Evolutionary conservation across 306 rosid genomes (phyloP), one percentile per base, ranked within the genome.

Genomic region (Prunus mira): DNA sequence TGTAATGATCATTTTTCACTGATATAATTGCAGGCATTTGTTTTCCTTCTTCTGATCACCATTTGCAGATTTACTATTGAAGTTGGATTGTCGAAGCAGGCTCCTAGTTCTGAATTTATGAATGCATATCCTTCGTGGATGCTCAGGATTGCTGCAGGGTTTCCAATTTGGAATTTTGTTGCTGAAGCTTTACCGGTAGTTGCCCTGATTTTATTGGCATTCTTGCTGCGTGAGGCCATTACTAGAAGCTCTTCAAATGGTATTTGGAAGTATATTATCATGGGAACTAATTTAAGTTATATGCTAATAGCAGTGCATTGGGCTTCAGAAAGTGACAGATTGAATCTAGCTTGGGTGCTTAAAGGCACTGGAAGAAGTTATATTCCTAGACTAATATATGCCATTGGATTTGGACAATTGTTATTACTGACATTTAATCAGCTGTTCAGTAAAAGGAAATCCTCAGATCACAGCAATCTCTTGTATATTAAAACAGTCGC

Each of bases 41-140:
- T 86, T 38, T 90, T 95, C 77, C 97, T 95, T 85, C 78, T 95
- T 82, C 84, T 95, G 84, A 76, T 93, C 85, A 85, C 84, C 80
- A 81, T 90, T 73, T 89, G 89, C 84, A 91, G 97, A 85, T 90
- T 89, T 82, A 69, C 90, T 22, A 89, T 92, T 80, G 97, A 95
- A 82, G 83, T 90, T 85, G 98, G 98, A 72, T 77, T 85, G 76
- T 81, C 93, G 57, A 94, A 94, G 91, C 97, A 94, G 84, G 90
- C 96, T 76, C 91, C 92, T 38, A 87, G 91, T 54, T 90, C 94
- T 69, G 96, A 91, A 54, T 83, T 84, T 83, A 78, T 88, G 88
- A 89, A 82, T 70, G 87, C 76, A 63, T 75, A 81, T 83, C 82
- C 88, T 82, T 90, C 91, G 38, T 89, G 93, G 97, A 80, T 92